Evolutionary conservation across 805 yeast species (phyloP), one percentile per base, ranked within the genome.

Genomic region (Myxozyma vanderwaltii): DNA sequence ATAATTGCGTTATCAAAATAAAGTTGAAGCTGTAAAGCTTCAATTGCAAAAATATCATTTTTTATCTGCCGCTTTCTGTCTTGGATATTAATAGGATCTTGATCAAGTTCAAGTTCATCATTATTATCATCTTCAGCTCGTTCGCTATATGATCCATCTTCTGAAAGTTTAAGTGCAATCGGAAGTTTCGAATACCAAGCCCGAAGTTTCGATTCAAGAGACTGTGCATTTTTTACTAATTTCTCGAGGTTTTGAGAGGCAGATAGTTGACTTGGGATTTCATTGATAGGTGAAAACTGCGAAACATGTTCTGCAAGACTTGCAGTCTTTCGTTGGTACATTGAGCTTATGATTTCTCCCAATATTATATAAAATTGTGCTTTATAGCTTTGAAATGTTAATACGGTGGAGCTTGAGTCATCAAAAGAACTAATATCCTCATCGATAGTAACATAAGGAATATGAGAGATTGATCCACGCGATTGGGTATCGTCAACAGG

Each of bases 1-100:
- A 60, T 60, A 43, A 57, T 45, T 13, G 63, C 63, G 23, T 52
- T 60, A 39, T 58, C 57, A 38, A 40, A 60, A 12, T 39, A 51
- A 2, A 60, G 31, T 24, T 60, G 63, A 23, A 60, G 40, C 4
- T 51, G 24, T 26, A 60, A 41, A 8, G 63, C 63, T 21, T 60
- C 58, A 12, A 56, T 44, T 15, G 54, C 54, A 38, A 55, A 55
- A 3, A 53, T 13, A 24, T 54, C 61, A 4, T 19, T 24, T n/a
- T 43, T 31, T 7, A 58, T 29, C 36, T 45, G 36, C 26, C 31
- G 35, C 2, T 58, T 49, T n/a, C 58, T 51, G n/a, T 40, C 45
- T 5, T 47, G 23, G 35, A 43, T 49, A 38, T 4, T 53, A 40
- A 17, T 21, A 15, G 23, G 31, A 33, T 49, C 59, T 15, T 40